These are phyloP conservation scores for Prunus davidiana DNA, from an alignment of 306 rosid species.

Conservation along the genomic window DNA sequence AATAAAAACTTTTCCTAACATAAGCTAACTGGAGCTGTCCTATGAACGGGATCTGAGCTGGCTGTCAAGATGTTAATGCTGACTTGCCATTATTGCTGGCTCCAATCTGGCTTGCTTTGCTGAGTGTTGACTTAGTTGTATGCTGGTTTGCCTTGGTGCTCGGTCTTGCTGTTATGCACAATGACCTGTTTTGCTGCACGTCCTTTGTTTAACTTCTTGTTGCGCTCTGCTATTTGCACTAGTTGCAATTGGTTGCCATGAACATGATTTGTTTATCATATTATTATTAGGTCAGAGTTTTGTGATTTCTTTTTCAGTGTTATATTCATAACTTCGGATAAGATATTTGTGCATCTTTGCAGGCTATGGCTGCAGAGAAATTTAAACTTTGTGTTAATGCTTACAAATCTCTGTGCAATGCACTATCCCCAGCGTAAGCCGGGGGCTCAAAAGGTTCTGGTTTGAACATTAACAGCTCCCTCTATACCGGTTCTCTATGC, in stretches of 20 bases:
- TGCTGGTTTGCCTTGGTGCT: neutral
- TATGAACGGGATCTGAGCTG: no score
- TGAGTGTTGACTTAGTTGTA: neutral
- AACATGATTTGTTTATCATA: neutral
- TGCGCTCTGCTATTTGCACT: neutral
- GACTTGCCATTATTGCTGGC: no score
- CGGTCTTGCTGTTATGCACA: neutral
- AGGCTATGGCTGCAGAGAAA: constrained; percentile 79
- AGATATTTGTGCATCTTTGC: constrained; percentile 23
- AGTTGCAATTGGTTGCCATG: neutral
- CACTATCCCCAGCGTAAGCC: constrained; percentile 50
- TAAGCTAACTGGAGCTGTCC: neutral
- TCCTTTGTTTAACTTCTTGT: neutral
- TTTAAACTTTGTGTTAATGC: constrained; percentile 71
- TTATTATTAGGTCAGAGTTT: neutral
- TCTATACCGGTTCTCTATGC: neutral
- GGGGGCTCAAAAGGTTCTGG: neutral
- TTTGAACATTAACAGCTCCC: neutral
- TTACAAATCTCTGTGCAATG: constrained; percentile 71
- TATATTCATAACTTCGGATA: neutral
- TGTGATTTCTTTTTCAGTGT: neutral
- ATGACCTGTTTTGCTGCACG: neutral
- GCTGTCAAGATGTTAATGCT: no score
- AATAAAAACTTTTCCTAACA: neutral
- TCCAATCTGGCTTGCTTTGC: no score